Percentiles rank a stretch among this genome's conserved stretches.
Evolutionary conservation across 2,329 filamentous ascomycete species (phyloP).

Genomic region (Pseudogymnoascus sp.): DNA sequence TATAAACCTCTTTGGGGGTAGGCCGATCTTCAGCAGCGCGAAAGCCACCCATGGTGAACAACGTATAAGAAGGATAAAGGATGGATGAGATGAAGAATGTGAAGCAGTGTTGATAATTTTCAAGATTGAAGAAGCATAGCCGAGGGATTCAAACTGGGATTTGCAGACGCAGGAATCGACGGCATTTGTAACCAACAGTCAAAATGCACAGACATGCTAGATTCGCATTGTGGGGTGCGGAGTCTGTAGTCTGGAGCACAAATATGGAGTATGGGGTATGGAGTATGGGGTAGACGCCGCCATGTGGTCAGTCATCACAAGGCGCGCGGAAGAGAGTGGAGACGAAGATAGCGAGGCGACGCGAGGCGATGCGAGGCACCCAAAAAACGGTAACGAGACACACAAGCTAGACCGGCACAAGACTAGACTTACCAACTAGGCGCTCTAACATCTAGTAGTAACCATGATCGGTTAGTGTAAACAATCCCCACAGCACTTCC

Average conservation of each 20-base stretch:
- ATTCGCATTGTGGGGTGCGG: background rate
- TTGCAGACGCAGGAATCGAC: background rate
- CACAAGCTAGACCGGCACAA: background rate
- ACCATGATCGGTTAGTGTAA: background rate
- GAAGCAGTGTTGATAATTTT: background rate
- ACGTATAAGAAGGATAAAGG: background rate
- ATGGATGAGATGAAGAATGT: background rate
- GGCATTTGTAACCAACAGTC: background rate
- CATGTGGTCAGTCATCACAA: background rate
- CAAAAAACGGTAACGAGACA: background rate
- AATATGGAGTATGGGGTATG: background rate
- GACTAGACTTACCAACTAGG: background rate
- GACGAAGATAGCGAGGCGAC: background rate
- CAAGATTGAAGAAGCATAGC: background rate
- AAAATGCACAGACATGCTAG: background rate
- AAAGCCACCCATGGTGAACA: background rate
- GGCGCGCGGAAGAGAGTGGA: background rate
- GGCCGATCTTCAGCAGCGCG: conserved; percentile 22
- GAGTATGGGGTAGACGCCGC: background rate
- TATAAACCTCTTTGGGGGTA: conserved; percentile 22
- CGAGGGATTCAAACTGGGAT: background rate
- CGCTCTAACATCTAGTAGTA: background rate
- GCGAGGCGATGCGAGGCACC: background rate
- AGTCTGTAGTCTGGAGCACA: background rate
- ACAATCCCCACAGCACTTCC: background rate